Evolutionary conservation across 164 flowering plant genomes (phyloP).

Genomic region (Liriodendron chinense): DNA sequence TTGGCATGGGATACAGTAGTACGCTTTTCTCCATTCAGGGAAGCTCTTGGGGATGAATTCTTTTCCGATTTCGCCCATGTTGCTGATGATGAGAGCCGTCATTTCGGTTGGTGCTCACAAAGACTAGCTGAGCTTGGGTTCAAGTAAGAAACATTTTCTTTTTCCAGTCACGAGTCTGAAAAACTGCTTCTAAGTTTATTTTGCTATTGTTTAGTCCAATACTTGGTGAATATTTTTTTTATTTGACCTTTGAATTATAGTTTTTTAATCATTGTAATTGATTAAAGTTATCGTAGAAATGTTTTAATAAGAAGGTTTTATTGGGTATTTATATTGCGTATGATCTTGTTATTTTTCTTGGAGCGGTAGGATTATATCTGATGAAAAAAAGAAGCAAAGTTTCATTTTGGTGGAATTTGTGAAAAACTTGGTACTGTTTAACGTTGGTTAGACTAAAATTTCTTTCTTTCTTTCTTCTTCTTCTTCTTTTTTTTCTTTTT

Average conservation of each 20-base stretch:
- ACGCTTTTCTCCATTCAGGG: slow-evolving; percentile 68
- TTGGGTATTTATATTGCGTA: background rate
- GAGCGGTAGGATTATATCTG: background rate
- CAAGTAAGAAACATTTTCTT: slow-evolving; percentile 42
- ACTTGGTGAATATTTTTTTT: background rate
- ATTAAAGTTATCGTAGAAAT: too few species aligned
- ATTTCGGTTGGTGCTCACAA: slow-evolving; percentile 94
- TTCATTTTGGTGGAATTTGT: background rate
- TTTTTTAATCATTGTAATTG: background rate
- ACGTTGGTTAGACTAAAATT: slow-evolving; percentile 4
- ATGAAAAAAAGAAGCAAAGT: background rate
- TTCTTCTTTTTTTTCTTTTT: too few species aligned
- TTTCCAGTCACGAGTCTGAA: background rate
- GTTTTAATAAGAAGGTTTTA: too few species aligned
- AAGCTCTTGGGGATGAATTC: slow-evolving; percentile 73
- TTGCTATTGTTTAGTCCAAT: background rate
- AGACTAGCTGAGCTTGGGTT: slow-evolving; percentile 88
- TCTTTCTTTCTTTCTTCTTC: background rate
- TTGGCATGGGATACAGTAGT: slow-evolving; percentile 99
- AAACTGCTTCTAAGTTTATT: background rate
- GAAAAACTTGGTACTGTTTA: background rate
- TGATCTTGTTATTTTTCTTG: background rate
- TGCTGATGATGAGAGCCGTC: slow-evolving; percentile 98
- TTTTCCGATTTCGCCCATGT: slow-evolving; percentile 95
- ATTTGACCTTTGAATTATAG: background rate